These are phyloP conservation scores for Phycomyces nitens DNA, from an alignment of 192 early-diverging fungal species.

Conservation along the genomic window DNA sequence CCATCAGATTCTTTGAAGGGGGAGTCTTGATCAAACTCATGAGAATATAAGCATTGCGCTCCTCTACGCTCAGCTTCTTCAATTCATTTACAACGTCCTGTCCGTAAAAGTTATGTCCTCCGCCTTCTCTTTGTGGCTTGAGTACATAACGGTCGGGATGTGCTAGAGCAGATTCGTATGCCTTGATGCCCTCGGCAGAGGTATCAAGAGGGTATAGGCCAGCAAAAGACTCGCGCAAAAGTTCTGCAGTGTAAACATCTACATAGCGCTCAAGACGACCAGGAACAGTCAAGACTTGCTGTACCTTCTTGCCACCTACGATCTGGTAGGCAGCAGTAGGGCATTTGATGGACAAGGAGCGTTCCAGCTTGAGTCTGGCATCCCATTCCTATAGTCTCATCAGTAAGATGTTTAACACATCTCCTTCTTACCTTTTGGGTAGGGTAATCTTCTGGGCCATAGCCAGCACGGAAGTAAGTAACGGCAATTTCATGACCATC, in stretches of 20 bases:
- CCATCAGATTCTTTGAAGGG: slow-evolving; percentile 63
- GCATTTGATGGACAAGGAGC: slow-evolving; percentile 80
- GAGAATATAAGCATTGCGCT: slow-evolving; percentile 84
- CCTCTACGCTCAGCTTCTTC: slow-evolving; percentile 48
- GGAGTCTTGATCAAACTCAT: slow-evolving; percentile 94
- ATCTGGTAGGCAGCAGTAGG: slow-evolving; percentile 90
- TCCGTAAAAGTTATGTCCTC: slow-evolving; percentile 94
- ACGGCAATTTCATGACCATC: slow-evolving; percentile 77
- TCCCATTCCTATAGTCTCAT: slow-evolving; percentile 72
- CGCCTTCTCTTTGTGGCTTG: slow-evolving; percentile 97
- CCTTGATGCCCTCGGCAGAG: slow-evolving; percentile 58
- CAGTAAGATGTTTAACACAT: not conserved
- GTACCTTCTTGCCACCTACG: slow-evolving; percentile 94
- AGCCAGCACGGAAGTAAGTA: slow-evolving; percentile 87
- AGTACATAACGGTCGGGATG: slow-evolving; percentile 75
- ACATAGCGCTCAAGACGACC: slow-evolving; percentile 79
- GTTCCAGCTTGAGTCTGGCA: slow-evolving; percentile 81
- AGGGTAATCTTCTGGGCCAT: slow-evolving; percentile 85
- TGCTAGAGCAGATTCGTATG: slow-evolving; percentile 60
- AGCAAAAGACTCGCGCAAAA: slow-evolving; percentile 76
- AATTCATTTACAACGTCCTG: slow-evolving; percentile 69
- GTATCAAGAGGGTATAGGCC: slow-evolving; percentile 87
- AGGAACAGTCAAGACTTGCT: slow-evolving; percentile 83
- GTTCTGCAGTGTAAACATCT: slow-evolving; percentile 40
- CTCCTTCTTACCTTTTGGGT: slow-evolving; percentile 52